phyloP scores from a whole-genome alignment of 495 filamentous ascomycete genomes.

The Aspergillus cavernicola region DNA sequence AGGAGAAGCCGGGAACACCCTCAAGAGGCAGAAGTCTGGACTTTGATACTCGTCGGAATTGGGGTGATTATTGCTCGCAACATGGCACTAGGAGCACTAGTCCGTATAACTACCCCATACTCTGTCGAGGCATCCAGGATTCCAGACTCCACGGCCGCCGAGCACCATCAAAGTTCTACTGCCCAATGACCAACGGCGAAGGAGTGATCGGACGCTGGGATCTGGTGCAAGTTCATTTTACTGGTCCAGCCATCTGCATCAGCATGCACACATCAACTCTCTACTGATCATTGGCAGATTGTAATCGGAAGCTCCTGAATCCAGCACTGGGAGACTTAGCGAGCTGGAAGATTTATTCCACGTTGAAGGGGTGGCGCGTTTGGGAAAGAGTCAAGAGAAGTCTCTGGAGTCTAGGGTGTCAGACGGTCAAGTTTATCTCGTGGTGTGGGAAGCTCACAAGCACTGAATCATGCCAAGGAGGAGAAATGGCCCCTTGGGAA shows the following conservation, averaged over 20 bases:
- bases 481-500: too few species aligned
- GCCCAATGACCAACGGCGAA: not conserved
- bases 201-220: not conserved
- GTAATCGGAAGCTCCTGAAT: not conserved
- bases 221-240: not conserved
- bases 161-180: not conserved
- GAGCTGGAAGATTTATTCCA: too few species aligned
- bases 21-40: too few species aligned
- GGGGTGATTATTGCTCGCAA: too few species aligned
- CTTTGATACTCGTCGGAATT: too few species aligned
- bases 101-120: not conserved
- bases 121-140: not conserved
- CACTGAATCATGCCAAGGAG: not conserved
- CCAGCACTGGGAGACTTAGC: too few species aligned
- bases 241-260: conserved; percentile 7
- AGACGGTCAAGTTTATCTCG: not conserved
- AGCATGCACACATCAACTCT: conserved; percentile 8
- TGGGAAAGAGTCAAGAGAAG: not conserved
- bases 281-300: not conserved
- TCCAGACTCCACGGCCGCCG: not conserved
- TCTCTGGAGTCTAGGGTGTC: not conserved
- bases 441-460: not conserved
- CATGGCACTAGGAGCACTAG: not conserved
- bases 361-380: too few species aligned
- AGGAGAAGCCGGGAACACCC: not conserved